phyloP scores from a whole-genome alignment of 768 basidiomycete species.

The Amanita thiersii region DNA sequence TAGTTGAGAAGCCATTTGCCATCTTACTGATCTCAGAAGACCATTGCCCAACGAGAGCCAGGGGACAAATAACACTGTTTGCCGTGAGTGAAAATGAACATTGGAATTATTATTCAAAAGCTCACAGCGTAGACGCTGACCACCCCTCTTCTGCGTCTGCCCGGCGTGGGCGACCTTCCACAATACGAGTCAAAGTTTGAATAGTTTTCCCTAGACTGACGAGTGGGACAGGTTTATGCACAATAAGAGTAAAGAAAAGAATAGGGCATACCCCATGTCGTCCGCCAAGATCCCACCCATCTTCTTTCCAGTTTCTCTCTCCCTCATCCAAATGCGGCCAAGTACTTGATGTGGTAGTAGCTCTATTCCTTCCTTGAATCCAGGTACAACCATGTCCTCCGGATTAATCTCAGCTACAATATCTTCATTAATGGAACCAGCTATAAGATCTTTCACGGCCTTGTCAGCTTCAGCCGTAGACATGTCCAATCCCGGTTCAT shows the following conservation, averaged over 20 bases:
- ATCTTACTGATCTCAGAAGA: conserved; percentile 74
- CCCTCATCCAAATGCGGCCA: conserved; percentile 82
- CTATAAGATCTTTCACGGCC: conserved; percentile 69
- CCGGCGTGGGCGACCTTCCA: conserved; percentile 68
- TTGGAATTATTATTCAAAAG: not conserved
- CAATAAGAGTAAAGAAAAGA: not conserved
- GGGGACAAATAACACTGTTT: conserved; percentile 75
- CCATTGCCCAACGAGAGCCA: conserved; percentile 90
- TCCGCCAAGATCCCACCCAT: conserved; percentile 88
- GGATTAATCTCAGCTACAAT: conserved; percentile 49
- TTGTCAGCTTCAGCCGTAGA: conserved; percentile 60
- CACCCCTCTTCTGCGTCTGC: conserved; percentile 68
- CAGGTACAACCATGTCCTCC: conserved; percentile 64
- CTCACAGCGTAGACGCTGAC: conserved; percentile 64
- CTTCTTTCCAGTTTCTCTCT: conserved; percentile 73
- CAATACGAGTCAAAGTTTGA: conserved; percentile 81
- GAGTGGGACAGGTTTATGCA: conserved; percentile 7
- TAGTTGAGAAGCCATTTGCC: conserved; percentile 55
- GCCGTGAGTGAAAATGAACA: conserved; percentile 5
- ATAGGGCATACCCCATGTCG: conserved; percentile 64
- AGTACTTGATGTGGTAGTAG: conserved; percentile 86
- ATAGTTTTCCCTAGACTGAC: conserved; percentile 81
- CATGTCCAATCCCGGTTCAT: conserved; percentile 24
- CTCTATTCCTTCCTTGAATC: conserved; percentile 60
- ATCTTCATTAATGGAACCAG: conserved; percentile 55